These are phyloP conservation scores for Lathyrus aphaca DNA, from an alignment of 306 rosid genomes.

Conservation along the genomic window DNA sequence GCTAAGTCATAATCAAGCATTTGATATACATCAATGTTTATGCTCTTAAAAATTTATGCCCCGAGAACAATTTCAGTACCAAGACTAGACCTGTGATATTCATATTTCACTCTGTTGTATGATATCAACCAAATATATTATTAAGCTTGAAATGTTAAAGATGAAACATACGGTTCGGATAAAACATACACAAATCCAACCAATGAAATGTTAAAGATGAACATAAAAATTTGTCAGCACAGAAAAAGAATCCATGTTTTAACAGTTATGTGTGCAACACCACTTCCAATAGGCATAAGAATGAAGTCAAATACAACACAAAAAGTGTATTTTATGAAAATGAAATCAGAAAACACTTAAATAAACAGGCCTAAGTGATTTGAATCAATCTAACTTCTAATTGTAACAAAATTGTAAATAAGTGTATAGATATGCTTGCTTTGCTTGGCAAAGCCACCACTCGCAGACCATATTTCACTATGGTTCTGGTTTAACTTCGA, in stretches of 20 bases:
- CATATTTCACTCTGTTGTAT: background rate
- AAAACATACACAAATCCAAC: background rate
- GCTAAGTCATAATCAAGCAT: background rate
- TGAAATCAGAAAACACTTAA: no score
- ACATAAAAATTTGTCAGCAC: conserved; percentile 27
- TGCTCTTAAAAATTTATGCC: background rate
- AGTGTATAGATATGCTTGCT: conserved; percentile 26
- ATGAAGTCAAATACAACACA: conserved; percentile 44
- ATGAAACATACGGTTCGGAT: background rate
- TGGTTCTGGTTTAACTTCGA: conserved; percentile 23
- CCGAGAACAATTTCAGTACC: background rate
- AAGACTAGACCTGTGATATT: background rate
- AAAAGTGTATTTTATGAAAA: no score
- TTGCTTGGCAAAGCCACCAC: background rate
- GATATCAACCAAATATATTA: background rate
- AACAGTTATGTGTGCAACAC: conserved; percentile 34
- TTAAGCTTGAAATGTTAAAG: background rate
- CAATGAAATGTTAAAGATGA: conserved; percentile 8
- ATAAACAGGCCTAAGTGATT: background rate
- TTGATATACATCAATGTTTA: background rate
- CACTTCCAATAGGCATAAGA: conserved; percentile 37
- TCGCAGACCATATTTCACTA: background rate
- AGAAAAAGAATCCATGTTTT: conserved; percentile 22
- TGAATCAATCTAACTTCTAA: conserved; percentile 28
- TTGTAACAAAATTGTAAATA: conserved; percentile 41